Conservation (phyloP, 129 eudicot species). For the Helichrysum umbraculigerum region DNA sequence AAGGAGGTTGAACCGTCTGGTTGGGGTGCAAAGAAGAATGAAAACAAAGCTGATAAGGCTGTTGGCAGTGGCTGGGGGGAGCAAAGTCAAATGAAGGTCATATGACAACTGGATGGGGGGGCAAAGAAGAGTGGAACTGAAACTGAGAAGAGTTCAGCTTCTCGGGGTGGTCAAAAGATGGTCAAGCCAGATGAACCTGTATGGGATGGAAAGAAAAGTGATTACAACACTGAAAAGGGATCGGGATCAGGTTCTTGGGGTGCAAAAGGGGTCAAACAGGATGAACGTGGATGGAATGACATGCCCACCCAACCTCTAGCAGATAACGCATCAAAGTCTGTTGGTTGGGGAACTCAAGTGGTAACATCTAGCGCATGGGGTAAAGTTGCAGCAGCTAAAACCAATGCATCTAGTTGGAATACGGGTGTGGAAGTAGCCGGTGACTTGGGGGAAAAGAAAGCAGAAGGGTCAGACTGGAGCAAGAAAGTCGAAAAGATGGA, state of each 20-base stretch:
- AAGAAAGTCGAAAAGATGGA: slow-evolving; percentile 35
- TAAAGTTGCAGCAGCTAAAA: not conserved
- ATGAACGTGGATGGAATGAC: no score
- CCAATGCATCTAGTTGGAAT: slow-evolving; percentile 6
- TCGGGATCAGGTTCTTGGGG: slow-evolving; percentile 29
- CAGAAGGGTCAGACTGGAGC: slow-evolving; percentile 34
- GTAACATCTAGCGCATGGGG: slow-evolving; percentile 17
- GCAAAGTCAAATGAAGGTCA: not conserved
- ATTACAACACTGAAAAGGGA: slow-evolving; percentile 2
- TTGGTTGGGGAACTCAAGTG: slow-evolving; percentile 7
- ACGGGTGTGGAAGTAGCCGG: not conserved
- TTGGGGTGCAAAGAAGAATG: not conserved
- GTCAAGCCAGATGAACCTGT: slow-evolving; percentile 11
- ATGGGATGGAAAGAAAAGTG: slow-evolving; percentile 14
- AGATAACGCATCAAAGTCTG: not conserved
- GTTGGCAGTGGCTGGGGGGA: slow-evolving; percentile 13
- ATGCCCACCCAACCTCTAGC: slow-evolving; percentile 4
- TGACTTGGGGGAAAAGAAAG: slow-evolving; percentile 9
- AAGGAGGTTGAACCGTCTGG: slow-evolving; percentile 17
- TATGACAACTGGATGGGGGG: slow-evolving; percentile 18
- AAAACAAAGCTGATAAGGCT: not conserved
- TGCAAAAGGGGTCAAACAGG: no score
- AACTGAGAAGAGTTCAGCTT: slow-evolving; percentile 8
- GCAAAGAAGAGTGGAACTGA: not conserved
- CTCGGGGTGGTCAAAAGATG: slow-evolving; percentile 26